A percentile compares a stretch with the other conserved stretches of the same genome.
phyloP scores from a whole-genome alignment of 2,329 filamentous ascomycete genomes.

The Thermothelomyces thermophilus region DNA sequence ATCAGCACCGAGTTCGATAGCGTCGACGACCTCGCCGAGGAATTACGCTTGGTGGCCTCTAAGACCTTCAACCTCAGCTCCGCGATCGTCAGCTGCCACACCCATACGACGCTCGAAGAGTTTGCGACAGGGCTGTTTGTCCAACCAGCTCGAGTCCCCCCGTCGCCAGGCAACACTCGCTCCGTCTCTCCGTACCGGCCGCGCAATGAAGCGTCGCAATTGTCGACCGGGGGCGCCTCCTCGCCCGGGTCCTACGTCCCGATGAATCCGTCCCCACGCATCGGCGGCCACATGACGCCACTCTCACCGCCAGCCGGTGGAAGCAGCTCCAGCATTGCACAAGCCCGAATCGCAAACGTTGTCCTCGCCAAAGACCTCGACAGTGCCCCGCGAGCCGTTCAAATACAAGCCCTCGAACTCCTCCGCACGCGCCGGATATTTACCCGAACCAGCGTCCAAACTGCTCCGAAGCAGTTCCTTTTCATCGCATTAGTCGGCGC shows the following conservation, averaged over 20 bases:
- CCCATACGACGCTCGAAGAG: constrained; percentile 70
- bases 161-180: constrained; percentile 24
- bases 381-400: constrained; percentile 63
- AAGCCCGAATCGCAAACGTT: constrained; percentile 63
- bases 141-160: constrained; percentile 37
- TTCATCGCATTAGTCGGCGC: constrained; percentile 63
- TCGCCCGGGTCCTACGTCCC: constrained; percentile 25
- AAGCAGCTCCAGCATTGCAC: constrained; percentile 14
- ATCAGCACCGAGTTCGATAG: constrained; percentile 54
- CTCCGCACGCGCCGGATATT: constrained; percentile 73
- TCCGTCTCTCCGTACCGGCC: constrained; percentile 25
- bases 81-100: constrained; percentile 64
- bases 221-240: constrained; percentile 10
- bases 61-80: constrained; percentile 67
- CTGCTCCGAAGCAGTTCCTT: constrained; percentile 70
- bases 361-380: constrained; percentile 78
- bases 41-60: constrained; percentile 63
- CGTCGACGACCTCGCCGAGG: constrained; percentile 62
- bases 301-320: constrained; percentile 9
- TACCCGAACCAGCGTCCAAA: constrained; percentile 65
- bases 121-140: constrained; percentile 67
- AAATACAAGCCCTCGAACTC: constrained; percentile 74
- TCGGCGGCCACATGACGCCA: constrained; percentile 15
- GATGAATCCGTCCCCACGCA: constrained; percentile 9
- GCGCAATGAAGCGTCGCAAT: constrained; percentile 15